Percentiles rank a stretch among this genome's conserved stretches.
These are phyloP conservation scores for Aspergillus quadrilineatus DNA, from an alignment of 2,329 filamentous ascomycete genomes.

Conservation along the genomic window DNA sequence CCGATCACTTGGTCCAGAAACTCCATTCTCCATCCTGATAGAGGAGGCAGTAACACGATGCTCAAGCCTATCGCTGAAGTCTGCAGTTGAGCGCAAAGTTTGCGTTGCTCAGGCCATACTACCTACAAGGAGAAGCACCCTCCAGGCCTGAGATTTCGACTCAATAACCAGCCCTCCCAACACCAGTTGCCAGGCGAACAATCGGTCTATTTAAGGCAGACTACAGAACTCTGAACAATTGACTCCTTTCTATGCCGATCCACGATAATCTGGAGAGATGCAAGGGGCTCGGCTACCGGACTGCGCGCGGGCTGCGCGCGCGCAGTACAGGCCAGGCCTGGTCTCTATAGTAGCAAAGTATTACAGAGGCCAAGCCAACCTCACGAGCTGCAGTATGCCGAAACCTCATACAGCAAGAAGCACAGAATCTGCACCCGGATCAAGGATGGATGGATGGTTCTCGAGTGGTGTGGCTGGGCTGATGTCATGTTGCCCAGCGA, in stretches of 20 bases:
- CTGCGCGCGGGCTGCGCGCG: neutral
- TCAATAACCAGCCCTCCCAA: neutral
- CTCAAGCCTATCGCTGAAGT: no score
- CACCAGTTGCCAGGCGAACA: conserved; percentile 2
- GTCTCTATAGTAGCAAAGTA: neutral
- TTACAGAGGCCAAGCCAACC: neutral
- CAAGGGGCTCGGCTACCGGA: neutral
- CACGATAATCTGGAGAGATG: neutral
- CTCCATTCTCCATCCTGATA: no score
- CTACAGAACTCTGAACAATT: neutral
- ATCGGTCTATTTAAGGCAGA: neutral
- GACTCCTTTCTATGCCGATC: neutral
- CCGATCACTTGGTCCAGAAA: no score
- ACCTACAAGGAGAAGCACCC: neutral
- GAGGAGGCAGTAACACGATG: neutral
- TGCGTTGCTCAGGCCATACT: neutral
- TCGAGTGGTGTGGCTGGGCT: conserved; percentile 7
- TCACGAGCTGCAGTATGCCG: conserved; percentile 3
- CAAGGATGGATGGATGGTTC: conserved; percentile 4
- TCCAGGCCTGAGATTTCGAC: no score
- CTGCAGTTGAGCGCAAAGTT: neutral
- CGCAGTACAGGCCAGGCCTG: neutral
- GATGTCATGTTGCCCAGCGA: conserved; percentile 9
- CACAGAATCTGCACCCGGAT: conserved; percentile 4
- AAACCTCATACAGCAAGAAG: conserved; percentile 3